These are phyloP conservation scores for Leccinum pallidistipes DNA, from an alignment of 1,284 basidiomycete genomes.

Conservation along the genomic window DNA sequence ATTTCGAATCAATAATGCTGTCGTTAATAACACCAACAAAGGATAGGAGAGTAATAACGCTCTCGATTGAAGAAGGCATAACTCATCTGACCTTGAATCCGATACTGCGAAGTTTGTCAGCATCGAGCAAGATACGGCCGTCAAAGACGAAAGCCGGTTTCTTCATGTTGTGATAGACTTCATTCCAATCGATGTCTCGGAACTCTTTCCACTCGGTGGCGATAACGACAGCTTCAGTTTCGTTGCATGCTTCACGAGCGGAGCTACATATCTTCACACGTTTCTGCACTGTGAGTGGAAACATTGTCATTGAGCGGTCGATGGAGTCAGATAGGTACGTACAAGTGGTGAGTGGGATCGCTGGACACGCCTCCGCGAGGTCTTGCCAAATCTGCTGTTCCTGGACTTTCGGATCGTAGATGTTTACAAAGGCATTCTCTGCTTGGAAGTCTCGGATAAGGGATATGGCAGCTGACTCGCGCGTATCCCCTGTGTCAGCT, in stretches of 20 bases:
- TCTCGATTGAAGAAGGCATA: background rate
- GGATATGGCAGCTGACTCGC: constrained; percentile 96
- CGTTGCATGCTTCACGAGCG: constrained; percentile 85
- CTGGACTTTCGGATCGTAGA: constrained; percentile 92
- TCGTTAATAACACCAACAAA: constrained; percentile 10
- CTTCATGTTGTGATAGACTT: constrained; percentile 86
- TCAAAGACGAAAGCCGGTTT: constrained; percentile 98
- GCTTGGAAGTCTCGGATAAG: constrained; percentile 92
- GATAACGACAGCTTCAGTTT: constrained; percentile 91
- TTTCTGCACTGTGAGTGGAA: constrained; percentile 66
- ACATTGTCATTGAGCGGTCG: background rate
- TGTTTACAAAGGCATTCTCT: constrained; percentile 83
- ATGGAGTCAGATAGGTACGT: constrained; percentile 34
- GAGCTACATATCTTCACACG: constrained; percentile 78
- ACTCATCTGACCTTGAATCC: constrained; percentile 82
- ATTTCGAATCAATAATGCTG: constrained; percentile 10
- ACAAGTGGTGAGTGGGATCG: constrained; percentile 58
- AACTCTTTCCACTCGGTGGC: constrained; percentile 98
- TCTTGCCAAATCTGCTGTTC: constrained; percentile 76
- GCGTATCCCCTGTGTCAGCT: constrained; percentile 95
- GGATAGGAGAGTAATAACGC: background rate
- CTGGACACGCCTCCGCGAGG: constrained; percentile 66
- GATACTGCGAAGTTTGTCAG: constrained; percentile 76
- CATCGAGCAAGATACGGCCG: constrained; percentile 84
- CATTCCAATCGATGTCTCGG: constrained; percentile 85